phyloP scores from a whole-genome alignment of 257 asterid genomes.

The Solanum bulbocastanum region DNA sequence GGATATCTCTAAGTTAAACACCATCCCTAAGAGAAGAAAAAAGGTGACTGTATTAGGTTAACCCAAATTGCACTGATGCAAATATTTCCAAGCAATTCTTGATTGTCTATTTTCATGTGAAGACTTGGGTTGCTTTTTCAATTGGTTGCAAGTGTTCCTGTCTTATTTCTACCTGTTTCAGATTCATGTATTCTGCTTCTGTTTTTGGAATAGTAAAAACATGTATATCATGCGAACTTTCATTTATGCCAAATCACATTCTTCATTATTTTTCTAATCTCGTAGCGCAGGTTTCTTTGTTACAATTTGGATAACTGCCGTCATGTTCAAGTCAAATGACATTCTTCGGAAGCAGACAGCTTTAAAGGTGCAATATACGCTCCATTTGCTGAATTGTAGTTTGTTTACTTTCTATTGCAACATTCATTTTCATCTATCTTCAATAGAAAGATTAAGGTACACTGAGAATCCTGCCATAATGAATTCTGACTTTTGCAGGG shows the following conservation, averaged over 20 bases:
- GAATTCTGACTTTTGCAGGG: constrained; percentile 47
- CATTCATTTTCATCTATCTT: not conserved
- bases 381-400: constrained; percentile 1
- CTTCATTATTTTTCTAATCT: not conserved
- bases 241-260: not conserved
- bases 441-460: not conserved
- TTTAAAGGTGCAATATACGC: constrained; percentile 49
- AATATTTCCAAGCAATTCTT: not conserved
- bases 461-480: not conserved
- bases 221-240: not conserved
- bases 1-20: not conserved
- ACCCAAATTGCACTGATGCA: not conserved
- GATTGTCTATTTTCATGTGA: not conserved
- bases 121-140: not conserved
- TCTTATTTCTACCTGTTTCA: not conserved
- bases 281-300: constrained; percentile 57
- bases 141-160: not conserved
- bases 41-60: not conserved
- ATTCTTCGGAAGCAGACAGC: constrained; percentile 90
- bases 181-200: not conserved
- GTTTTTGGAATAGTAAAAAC: not conserved
- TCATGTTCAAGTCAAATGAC: constrained; percentile 85
- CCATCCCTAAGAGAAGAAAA: not conserved
- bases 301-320: constrained; percentile 61
- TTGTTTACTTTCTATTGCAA: not conserved